Conservation (phyloP, 2,329 filamentous ascomycete species). For the Chaetomium strumarium region DNA sequence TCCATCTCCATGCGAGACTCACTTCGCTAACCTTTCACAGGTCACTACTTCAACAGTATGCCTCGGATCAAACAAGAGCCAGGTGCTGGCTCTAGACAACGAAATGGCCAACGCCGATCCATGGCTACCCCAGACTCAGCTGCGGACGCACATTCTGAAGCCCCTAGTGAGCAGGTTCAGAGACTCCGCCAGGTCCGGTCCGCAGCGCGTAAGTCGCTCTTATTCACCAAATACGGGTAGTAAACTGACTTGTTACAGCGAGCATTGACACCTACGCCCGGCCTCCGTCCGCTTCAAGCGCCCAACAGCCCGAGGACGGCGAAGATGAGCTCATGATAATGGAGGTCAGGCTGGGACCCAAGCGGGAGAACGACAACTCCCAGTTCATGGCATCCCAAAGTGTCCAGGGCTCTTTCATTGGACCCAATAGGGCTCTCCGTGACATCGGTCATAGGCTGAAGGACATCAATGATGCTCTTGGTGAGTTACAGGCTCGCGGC, state of each 20-base stretch:
- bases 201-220: slow-evolving; percentile 20
- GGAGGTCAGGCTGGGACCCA: slow-evolving; percentile 23
- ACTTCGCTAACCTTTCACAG: neutral
- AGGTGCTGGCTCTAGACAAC: neutral
- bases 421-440: slow-evolving; percentile 36
- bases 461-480: slow-evolving; percentile 58
- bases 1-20: neutral
- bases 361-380: slow-evolving; percentile 1
- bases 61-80: slow-evolving; percentile 13
- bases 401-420: slow-evolving; percentile 28
- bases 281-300: neutral
- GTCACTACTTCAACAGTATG: neutral
- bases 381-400: slow-evolving; percentile 11
- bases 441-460: slow-evolving; percentile 60
- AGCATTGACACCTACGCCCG: slow-evolving; percentile 25
- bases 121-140: neutral
- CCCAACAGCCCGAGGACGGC: slow-evolving; percentile 14
- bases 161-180: slow-evolving; percentile 8
- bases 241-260: slow-evolving; percentile 21
- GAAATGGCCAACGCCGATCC: neutral
- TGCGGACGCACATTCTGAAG: slow-evolving; percentile 1
- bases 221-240: neutral
- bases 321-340: slow-evolving; percentile 26
- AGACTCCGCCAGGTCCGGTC: slow-evolving; percentile 17
- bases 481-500: slow-evolving; percentile 64